Base-by-base conservation (phyloP, 2,329 filamentous ascomycete genomes). In the Pseudogymnoascus sp. region DNA sequence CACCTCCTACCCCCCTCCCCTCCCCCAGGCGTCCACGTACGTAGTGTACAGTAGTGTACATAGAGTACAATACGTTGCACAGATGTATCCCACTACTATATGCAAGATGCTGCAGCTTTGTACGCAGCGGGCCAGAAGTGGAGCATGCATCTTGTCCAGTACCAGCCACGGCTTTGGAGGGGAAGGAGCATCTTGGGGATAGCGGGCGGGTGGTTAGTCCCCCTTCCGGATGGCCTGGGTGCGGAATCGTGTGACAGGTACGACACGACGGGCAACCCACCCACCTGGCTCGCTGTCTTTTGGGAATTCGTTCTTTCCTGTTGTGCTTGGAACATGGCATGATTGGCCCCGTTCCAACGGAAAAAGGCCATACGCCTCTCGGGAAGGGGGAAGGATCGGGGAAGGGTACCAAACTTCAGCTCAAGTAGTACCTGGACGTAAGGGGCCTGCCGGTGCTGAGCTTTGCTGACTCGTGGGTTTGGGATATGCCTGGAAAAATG, bases 211-310 rank as follows among this genome's bases (percentile, higher is more conserved):
- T 50, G 43, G 22, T 50, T 50, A 50, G 43, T 50, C 43, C 43
- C 41, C 41, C 41, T 30, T 50, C 41, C 41, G 41, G 41, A 22
- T 50, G 43, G 43, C 28, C 43, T 50, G 43, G 20, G 22, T 30
- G 22, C 41, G 43, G 43, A 50, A 50, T 50, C 43, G 43, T 50
- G 43, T 50, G 43, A 50, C 43, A 30, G 43, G 43, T 50, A 50
- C 22, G 22, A 25, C 43, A 18, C 43, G 16, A 50, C 25, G 11
- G 14, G 43, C 5, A 30, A 25, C 22, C 22, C 22, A 25, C 22
- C 22, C 22, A 25, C 22, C 22, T 25, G 22, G 22, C 22, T 25
- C 22, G 22, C 22, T 25, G 22, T 25, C 22, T 25, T 25, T 25
- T 25, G 22, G 22, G 22, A 25, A 25, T 25, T 25, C 22, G 4